Conservation (phyloP, 75 land plant genomes). For the Pinus albicaulis region DNA sequence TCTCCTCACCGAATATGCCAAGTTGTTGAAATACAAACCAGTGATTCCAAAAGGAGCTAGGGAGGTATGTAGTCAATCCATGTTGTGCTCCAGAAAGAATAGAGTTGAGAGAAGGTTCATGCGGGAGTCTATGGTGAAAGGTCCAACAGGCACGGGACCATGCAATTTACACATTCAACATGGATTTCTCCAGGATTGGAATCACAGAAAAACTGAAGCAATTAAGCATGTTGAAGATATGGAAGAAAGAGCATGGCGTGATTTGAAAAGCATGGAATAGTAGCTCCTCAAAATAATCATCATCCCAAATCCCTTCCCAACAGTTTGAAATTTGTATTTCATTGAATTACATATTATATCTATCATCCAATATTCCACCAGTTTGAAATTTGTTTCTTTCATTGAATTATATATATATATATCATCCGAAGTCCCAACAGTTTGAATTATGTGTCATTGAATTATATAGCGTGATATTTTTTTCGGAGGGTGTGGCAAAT, state of each 20-base stretch:
- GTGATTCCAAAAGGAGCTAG: conserved; percentile 28
- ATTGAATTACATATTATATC: too few relatives aligned
- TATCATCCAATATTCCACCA: too few relatives aligned
- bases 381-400: too few relatives aligned
- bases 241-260: conserved; percentile 25
- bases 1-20: conserved; percentile 54
- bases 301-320: too few relatives aligned
- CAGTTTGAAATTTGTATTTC: too few relatives aligned
- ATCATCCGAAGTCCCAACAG: too few relatives aligned
- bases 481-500: too few relatives aligned
- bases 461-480: too few relatives aligned
- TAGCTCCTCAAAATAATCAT: too few relatives aligned
- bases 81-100: conserved; percentile 33
- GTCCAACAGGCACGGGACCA: conserved; percentile 17
- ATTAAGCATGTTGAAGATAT: conserved; percentile 35
- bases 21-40: conserved; percentile 51
- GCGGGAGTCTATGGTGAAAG: conserved; percentile 40
- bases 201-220: conserved; percentile 13
- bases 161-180: conserved; percentile 30
- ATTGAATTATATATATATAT: too few relatives aligned
- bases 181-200: conserved; percentile 6
- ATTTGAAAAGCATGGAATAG: too few relatives aligned
- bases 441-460: too few relatives aligned
- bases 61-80: conserved; percentile 33
- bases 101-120: conserved; percentile 33